Evolutionary conservation across 2,329 filamentous ascomycete genomes (phyloP), one percentile per base, ranked within the genome.

Genomic region (Dryadomyces quercus-mongolicae): DNA sequence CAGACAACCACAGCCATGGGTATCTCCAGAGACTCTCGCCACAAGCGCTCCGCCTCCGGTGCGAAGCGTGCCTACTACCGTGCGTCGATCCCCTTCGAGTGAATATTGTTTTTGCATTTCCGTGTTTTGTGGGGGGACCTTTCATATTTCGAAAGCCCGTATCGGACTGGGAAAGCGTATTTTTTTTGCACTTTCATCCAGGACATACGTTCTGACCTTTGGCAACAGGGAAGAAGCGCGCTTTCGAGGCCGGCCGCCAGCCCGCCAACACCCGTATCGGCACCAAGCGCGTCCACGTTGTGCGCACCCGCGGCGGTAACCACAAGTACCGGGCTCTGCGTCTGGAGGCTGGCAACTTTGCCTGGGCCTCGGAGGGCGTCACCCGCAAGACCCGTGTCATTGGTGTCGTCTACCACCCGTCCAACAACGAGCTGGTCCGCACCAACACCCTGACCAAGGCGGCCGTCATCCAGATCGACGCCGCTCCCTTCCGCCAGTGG

Each of bases 361-460:
- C 91, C 69, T 98, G 93, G 93, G 92, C 88, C 69, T 96, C 90
- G 64, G 93, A 98, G 83, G 91, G 92, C 70, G 81, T 90, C 76
- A 88, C 92, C 77, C 92, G 93, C 85, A 98, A 98, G 86, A 90
- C 88, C 76, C 93, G 94, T 81, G 88, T 98, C 74, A 96, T 98
- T 74, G 90, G 81, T 69, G 94, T 98, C 77, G 86, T 85, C 73
- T 98, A 90, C 88, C 94, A 98, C 79, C 94, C 93, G 61, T 96
- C 92, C 74, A 98, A 98, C 91, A 98, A 98, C 89, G 93, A 98
- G 81, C 84, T 98, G 67, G 91, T 98, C 81, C 93, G 93, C 72
- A 98, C 93, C 77, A 98, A 98, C 86, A 97, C 93, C 80, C 84
- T 98, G 74, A 98, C 93, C 82, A 94, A 91, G 80, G 89, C 89